Evolutionary conservation across 148 eudicot species (phyloP).

Genomic region (Salicornia ramosissima): DNA sequence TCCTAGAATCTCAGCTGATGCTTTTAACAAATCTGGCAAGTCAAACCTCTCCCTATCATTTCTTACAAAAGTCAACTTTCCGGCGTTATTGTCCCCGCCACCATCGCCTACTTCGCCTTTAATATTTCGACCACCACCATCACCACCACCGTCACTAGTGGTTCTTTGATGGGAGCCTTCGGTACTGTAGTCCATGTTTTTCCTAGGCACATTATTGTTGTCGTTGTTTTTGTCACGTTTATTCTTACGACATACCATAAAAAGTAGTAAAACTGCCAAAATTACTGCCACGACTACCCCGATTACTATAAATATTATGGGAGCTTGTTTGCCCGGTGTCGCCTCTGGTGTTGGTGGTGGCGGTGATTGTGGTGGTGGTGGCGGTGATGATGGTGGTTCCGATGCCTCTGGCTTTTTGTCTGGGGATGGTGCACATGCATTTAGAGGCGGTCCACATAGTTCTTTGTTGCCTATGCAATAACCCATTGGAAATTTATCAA

Average conservation of each 20-base stretch:
- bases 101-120: constrained; percentile 14
- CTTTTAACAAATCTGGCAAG: constrained; percentile 53
- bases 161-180: constrained; percentile 15
- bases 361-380: not conserved
- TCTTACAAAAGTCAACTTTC: constrained; percentile 51
- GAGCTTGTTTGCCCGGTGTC: constrained; percentile 23
- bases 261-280: constrained; percentile 13
- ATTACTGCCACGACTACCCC: constrained; percentile 17
- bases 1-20: constrained; percentile 73
- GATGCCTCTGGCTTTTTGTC: not conserved
- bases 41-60: constrained; percentile 52
- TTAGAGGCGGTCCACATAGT: constrained; percentile 56
- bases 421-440: not conserved
- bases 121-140: not conserved
- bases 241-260: constrained; percentile 9
- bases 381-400: not conserved
- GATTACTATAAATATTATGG: constrained; percentile 11
- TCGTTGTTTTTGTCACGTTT: not conserved
- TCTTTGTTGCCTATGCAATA: constrained; percentile 41
- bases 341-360: constrained; percentile 14
- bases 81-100: constrained; percentile 13
- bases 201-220: not conserved
- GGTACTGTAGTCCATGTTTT: not conserved
- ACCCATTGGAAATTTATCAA: not conserved
- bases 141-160: not conserved